Evolutionary conservation across 73 alveolate species (phyloP).

Genomic region (Breviolum minutum): DNA sequence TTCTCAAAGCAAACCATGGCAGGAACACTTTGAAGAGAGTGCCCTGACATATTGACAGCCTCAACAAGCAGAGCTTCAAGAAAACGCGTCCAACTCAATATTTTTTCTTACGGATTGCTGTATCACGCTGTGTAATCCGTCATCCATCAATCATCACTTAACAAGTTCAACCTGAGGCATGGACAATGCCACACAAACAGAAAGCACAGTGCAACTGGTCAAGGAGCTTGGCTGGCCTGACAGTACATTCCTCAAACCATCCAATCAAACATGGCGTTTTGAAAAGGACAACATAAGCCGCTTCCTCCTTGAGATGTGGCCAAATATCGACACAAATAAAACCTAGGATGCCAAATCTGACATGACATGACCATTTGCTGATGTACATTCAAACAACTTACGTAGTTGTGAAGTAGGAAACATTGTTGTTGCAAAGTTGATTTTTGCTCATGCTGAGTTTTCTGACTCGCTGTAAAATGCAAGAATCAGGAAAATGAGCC

Average conservation of each 20-base stretch:
- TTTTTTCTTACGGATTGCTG: too few species aligned
- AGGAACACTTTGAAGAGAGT: conserved; percentile 67
- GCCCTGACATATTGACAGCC: conserved; percentile 86
- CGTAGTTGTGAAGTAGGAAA: neutral
- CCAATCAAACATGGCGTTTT: neutral
- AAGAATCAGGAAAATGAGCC: conserved; percentile 54
- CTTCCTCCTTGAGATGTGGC: conserved; percentile 49
- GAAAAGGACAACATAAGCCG: neutral
- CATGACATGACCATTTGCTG: neutral
- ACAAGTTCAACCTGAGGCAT: neutral
- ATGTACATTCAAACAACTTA: neutral
- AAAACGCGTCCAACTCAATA: neutral
- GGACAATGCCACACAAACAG: neutral
- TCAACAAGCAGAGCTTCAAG: neutral
- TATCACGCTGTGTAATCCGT: too few species aligned
- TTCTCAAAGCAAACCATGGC: neutral
- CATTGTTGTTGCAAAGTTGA: neutral
- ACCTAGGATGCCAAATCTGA: neutral
- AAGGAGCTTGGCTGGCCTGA: conserved; percentile 34
- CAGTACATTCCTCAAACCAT: neutral
- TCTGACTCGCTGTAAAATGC: conserved; percentile 19
- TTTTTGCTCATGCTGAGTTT: neutral
- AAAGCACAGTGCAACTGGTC: conserved; percentile 38
- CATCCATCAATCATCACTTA: neutral
- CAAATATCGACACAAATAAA: conserved; percentile 39